Evolutionary conservation across 805 yeast species (phyloP), one percentile per base, ranked within the genome.

Genomic region (Danielozyma ontarioensis): DNA sequence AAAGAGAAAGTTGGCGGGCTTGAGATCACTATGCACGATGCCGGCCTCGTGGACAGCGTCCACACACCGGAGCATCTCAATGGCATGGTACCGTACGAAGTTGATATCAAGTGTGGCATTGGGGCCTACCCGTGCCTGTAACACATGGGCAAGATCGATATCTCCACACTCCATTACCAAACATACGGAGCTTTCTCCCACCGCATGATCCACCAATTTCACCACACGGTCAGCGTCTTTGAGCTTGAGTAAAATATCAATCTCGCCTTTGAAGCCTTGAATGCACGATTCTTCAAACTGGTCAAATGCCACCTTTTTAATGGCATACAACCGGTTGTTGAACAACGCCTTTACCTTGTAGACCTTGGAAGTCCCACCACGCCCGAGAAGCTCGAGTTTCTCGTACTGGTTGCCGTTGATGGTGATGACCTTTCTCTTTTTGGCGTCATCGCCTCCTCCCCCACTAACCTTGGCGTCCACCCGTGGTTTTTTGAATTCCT

Each of bases 141-240:
- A 66, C 6, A 89, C 89, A 46, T 78, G 86, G 0, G 96, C 90
- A 17, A 90, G 59, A 55, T 90, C 97, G 33, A 84, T 74, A 41
- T 90, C 96, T 14, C 97, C 97, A 52, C 95, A 85, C 57, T 93
- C 97, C 96, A 90, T 86, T 3, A 88, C 83, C 41, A 90, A 62
- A 48, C 72, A 70, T 23, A 90, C 66, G 2, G 78, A 70, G 0
- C 83, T 78, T 17, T 73, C 76, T 3, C 70, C 68, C 43, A 87
- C 65, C n/a, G 80, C 78, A 55, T 82, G 76, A 49, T 87, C 96
- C 23, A 83, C 60, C 28, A 90, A 64, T 47, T 75, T 71, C 3
- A 93, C 95, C 4, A 90, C 97, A 32, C 96, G 63, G 22, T 74
- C 73, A 4, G 58, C 49, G 44, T 80, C 72, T 25, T 69, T 61